Conservation (phyloP, 2,329 filamentous ascomycete genomes). For the Phaeosphaeriaceae sp. region DNA sequence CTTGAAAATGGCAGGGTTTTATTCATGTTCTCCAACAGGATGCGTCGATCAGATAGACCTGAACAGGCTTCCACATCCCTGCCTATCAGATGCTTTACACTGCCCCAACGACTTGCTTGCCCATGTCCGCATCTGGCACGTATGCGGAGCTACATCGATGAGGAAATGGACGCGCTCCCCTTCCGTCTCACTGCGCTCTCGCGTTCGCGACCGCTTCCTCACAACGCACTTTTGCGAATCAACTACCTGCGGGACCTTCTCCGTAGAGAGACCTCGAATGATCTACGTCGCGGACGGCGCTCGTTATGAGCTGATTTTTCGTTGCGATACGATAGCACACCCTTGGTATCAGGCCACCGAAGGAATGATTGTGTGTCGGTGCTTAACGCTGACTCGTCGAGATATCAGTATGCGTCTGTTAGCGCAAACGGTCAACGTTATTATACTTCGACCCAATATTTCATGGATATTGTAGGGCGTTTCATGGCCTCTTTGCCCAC, state of each 20-base stretch:
- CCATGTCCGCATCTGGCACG: background rate
- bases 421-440: background rate
- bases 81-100: constrained; percentile 3
- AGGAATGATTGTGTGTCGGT: background rate
- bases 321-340: background rate
- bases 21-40: constrained; percentile 1
- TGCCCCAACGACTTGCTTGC: background rate
- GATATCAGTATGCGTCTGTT: background rate
- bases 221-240: background rate
- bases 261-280: background rate
- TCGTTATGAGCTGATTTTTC: background rate
- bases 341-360: background rate
- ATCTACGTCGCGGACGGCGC: background rate
- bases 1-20: constrained; percentile 1
- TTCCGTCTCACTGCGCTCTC: background rate
- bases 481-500: background rate
- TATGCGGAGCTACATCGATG: background rate
- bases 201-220: background rate
- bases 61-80: background rate
- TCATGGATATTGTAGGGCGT: background rate
- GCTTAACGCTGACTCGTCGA: background rate
- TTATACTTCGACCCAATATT: background rate
- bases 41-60: background rate
- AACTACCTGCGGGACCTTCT: background rate
- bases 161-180: background rate